phyloP scores from a whole-genome alignment of 129 eudicot species.

The Flaveria bidentis region DNA sequence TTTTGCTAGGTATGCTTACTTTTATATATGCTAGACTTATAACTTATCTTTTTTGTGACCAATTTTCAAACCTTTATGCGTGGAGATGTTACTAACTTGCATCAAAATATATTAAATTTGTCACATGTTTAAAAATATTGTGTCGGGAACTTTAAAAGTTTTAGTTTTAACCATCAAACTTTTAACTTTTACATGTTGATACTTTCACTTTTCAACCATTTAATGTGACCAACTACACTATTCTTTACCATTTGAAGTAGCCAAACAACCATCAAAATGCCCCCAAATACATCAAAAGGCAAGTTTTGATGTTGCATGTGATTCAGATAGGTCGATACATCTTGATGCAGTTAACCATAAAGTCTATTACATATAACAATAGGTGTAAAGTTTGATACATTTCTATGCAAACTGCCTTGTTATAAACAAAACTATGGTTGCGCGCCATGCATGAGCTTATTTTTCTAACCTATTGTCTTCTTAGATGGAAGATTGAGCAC shows the following conservation, averaged over 20 bases:
- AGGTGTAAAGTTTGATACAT: neutral
- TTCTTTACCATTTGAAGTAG: neutral
- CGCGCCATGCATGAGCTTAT: neutral
- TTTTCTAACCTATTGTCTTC: neutral
- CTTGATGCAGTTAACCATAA: neutral
- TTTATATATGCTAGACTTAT: too few species aligned
- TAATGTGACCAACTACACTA: neutral
- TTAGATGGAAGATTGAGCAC: conserved; percentile 69
- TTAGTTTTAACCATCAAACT: neutral
- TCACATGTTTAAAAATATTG: neutral
- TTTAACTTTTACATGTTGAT: neutral
- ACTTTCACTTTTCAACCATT: neutral
- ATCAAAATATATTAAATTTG: too few species aligned
- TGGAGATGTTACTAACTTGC: too few species aligned
- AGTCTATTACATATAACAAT: conserved; percentile 8
- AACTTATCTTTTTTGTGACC: neutral
- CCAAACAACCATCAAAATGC: neutral
- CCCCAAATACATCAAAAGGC: neutral
- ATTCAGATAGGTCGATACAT: neutral
- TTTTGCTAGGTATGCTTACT: too few species aligned
- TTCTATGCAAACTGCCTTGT: neutral
- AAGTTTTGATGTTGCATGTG: neutral
- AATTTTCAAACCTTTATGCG: neutral
- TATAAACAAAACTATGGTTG: neutral
- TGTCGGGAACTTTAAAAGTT: neutral